Evolutionary conservation across 345 rosid genomes (phyloP).

Genomic region (Bretschneidera sinensis): DNA sequence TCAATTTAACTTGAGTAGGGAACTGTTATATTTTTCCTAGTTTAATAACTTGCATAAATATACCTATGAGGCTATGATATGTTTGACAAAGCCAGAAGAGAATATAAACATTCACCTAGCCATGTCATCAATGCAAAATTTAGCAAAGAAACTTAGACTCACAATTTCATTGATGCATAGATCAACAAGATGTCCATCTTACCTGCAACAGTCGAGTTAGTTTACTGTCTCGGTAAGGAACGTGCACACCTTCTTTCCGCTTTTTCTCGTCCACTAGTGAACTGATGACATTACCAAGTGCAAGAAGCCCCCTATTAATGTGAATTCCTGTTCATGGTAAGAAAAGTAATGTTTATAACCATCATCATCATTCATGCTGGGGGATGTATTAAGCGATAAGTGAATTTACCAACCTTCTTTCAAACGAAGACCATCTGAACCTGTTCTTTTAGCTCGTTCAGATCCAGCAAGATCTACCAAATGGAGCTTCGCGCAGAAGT

Average conservation of each 20-base stretch:
- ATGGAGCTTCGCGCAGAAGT: conserved; percentile 77
- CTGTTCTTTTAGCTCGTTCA: conserved; percentile 84
- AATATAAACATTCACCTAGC: not conserved
- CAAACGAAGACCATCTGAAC: conserved; percentile 69
- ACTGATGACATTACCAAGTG: conserved; percentile 86
- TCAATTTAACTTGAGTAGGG: not conserved
- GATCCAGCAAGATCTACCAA: conserved; percentile 90
- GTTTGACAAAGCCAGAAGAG: conserved; percentile 4
- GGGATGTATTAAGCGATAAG: conserved; percentile 13
- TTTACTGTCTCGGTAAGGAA: conserved; percentile 87
- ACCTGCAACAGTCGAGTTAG: conserved; percentile 82
- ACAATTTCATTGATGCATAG: not conserved
- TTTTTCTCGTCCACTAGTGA: conserved; percentile 84
- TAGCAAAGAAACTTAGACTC: not conserved
- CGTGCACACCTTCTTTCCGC: conserved; percentile 77
- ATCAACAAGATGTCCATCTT: conserved; percentile 6
- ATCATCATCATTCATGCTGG: conserved; percentile 4
- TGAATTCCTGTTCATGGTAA: conserved; percentile 52
- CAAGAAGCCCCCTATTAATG: conserved; percentile 81
- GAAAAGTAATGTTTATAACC: conserved; percentile 12
- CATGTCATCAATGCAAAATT: conserved; percentile 7
- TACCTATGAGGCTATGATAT: not conserved
- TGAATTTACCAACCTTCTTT: conserved; percentile 58
- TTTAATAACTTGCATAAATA: not conserved
- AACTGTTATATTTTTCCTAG: conserved; percentile 2